phyloP scores from a whole-genome alignment of 768 basidiomycete genomes.

The Podaxis pistillaris region DNA sequence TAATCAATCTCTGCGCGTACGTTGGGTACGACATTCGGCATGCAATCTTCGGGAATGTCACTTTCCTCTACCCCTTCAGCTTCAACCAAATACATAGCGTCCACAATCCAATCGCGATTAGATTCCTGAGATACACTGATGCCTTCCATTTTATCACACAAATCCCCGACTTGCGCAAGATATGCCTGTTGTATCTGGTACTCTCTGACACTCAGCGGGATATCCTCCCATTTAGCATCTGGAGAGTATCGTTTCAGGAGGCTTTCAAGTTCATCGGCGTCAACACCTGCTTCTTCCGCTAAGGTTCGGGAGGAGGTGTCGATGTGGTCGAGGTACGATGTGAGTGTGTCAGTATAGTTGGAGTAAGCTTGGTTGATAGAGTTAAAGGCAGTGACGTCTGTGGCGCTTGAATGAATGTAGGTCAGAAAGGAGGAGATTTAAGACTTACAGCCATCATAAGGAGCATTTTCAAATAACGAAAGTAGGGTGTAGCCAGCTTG shows the following conservation, averaged over 20 bases:
- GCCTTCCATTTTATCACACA: slow-evolving; percentile 9
- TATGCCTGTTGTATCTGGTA: slow-evolving; percentile 1
- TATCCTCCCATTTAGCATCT: slow-evolving; percentile 7
- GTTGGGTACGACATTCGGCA: neutral
- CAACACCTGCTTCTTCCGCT: neutral
- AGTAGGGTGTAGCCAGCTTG: neutral
- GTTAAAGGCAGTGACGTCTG: slow-evolving; percentile 1
- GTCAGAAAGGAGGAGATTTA: neutral
- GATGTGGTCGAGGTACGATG: neutral
- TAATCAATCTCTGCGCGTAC: neutral
- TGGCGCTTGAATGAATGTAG: neutral
- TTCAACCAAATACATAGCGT: neutral
- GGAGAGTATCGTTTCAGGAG: slow-evolving; percentile 8
- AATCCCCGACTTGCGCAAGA: neutral
- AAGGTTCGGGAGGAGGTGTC: neutral
- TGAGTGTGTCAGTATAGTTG: neutral
- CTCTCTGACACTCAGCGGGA: slow-evolving; percentile 2
- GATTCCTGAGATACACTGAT: neutral
- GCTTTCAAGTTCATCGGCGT: neutral
- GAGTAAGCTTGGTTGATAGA: neutral
- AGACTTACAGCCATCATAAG: neutral
- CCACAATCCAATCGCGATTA: neutral
- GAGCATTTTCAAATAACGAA: neutral
- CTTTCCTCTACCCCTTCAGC: neutral
- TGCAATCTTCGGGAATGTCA: neutral